Evolutionary conservation across 2,329 filamentous ascomycete species (phyloP), one percentile per base, ranked within the genome.

Genomic region (Aureobasidium sp.): DNA sequence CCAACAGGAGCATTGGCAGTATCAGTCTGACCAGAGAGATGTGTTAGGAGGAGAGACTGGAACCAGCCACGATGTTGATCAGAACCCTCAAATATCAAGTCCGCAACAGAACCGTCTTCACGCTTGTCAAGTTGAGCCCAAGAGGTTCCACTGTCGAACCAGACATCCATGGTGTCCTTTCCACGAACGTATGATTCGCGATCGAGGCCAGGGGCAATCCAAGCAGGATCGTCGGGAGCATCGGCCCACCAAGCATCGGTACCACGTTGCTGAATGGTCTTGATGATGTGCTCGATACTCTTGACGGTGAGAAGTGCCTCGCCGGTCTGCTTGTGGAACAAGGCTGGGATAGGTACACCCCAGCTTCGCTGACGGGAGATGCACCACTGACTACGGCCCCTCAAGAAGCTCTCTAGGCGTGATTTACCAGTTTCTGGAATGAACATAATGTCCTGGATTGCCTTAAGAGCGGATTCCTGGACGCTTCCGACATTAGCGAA

Each of bases 61-160:
- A 99, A 99, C 94, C 94, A 99, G 34, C 94, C 94, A 42, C 94
- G 88, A 74, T 99, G 94, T 73, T 99, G 94, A 73, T 99, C 94
- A 3, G 88, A 90, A 36, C 94, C 94, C 77, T 99, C 94, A 2
- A 97, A 82, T 71, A 96, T 97, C 27, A 97, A 83, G 72, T 99
- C 91, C 0, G 91, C 91, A 27, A 79, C 65, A 73, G 86, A 66
- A 61, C 71, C 66, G 32, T 73, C 70, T 7, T 68, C 36, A 67
- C 71, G 9, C 68, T 70, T 29, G 74, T 73, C 3, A 39, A 83
- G 76, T 39, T 78, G 77, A 2, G 83, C 88, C 94, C 94, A 99
- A 70, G 91, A 96, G 55, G 89, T 96, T 6, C 94, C 94, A 67
- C 94, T 97, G 73, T 99, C 94, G 68, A 99, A 99, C 94, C 94